phyloP scores from a whole-genome alignment of 768 basidiomycete species.

The Chalciporus sphaerocephalus region DNA sequence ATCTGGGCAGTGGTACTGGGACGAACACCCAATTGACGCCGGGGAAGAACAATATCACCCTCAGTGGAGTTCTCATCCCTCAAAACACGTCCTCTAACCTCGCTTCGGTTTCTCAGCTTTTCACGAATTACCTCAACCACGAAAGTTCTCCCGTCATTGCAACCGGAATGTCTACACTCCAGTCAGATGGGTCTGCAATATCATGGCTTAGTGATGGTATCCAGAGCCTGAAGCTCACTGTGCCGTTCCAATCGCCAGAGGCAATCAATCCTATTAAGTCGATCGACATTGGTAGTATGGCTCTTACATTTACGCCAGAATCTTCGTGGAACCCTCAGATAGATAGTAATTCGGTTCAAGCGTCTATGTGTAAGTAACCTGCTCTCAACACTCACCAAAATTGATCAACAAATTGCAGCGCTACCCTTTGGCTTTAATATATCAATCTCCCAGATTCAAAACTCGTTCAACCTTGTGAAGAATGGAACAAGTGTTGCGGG shows the following conservation, averaged over 20 bases:
- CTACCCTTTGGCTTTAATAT: conserved; percentile 70
- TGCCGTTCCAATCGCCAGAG: conserved; percentile 51
- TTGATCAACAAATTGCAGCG: conserved; percentile 33
- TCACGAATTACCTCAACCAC: conserved; percentile 69
- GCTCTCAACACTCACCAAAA: not conserved
- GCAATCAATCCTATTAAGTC: conserved; percentile 60
- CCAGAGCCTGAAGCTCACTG: conserved; percentile 49
- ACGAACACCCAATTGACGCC: conserved; percentile 46
- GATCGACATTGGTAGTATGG: conserved; percentile 60
- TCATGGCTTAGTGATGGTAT: conserved; percentile 67
- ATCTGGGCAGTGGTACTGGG: conserved; percentile 54
- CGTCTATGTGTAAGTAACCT: conserved; percentile 45
- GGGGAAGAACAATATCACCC: conserved; percentile 54
- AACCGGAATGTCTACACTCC: conserved; percentile 53
- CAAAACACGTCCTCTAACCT: conserved; percentile 47
- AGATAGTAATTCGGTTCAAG: conserved; percentile 55
- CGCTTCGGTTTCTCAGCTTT: conserved; percentile 52
- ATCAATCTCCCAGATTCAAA: conserved; percentile 56
- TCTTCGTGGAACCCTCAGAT: conserved; percentile 56
- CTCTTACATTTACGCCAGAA: conserved; percentile 49
- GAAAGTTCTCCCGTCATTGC: conserved; percentile 56
- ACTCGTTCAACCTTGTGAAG: conserved; percentile 58
- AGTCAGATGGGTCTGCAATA: conserved; percentile 50
- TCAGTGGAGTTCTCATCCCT: conserved; percentile 52
- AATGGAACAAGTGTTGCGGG: conserved; percentile 51